Percentiles rank a stretch among this genome's conserved stretches.
Conservation (phyloP, 2,329 filamentous ascomycete species). For the Aaosphaeria pasadenensis region DNA sequence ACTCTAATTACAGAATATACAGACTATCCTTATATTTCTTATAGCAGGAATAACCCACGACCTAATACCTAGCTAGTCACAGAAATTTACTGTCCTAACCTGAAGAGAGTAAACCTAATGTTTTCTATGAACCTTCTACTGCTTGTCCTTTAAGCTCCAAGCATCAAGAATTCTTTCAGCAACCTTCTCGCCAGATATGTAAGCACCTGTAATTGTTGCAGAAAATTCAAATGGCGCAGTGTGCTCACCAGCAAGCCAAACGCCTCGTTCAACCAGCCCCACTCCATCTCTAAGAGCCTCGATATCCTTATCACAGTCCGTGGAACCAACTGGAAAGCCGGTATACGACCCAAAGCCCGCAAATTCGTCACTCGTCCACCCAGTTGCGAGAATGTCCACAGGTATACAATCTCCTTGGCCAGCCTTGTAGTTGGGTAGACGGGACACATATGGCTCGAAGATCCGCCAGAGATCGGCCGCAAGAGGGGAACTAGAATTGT, state of each 20-base stretch:
- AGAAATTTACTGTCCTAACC: too few species aligned
- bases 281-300: background rate
- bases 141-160: background rate
- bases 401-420: background rate
- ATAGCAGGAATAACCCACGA: too few species aligned
- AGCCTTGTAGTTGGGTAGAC: background rate
- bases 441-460: background rate
- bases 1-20: too few species aligned
- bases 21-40: too few species aligned
- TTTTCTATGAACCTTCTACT: too few species aligned
- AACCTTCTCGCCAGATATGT: background rate
- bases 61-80: too few species aligned
- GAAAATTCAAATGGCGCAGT: background rate
- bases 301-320: background rate
- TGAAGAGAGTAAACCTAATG: too few species aligned
- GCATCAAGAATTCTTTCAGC: background rate
- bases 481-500: too few species aligned
- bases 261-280: background rate
- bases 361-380: background rate
- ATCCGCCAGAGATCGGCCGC: too few species aligned
- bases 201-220: background rate
- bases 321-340: background rate
- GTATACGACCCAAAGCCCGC: background rate
- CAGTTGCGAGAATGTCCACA: background rate
- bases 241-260: background rate